Evolutionary conservation across 2,329 filamentous ascomycete species (phyloP).

Genomic region (Fusarium falciforme): DNA sequence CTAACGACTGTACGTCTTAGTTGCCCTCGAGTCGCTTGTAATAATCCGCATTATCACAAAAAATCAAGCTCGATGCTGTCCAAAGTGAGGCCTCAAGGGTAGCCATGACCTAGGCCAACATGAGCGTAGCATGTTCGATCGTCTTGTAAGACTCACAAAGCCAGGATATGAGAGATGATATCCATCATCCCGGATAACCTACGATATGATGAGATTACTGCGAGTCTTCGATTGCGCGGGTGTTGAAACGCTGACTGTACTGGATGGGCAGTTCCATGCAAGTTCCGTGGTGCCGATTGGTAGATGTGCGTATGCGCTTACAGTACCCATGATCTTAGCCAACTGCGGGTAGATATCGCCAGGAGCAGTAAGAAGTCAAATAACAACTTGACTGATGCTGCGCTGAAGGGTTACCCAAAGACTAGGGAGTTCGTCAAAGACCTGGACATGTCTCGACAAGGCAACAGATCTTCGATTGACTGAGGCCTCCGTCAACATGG

Average conservation of each 20-base stretch:
- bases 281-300: background rate
- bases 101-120: background rate
- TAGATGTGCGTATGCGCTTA: background rate
- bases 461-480: background rate
- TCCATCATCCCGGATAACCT: background rate
- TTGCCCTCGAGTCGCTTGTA: background rate
- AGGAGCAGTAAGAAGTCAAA: background rate
- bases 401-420: background rate
- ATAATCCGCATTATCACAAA: background rate
- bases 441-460: background rate
- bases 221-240: background rate
- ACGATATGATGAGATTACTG: background rate
- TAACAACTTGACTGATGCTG: background rate
- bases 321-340: background rate
- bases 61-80: background rate
- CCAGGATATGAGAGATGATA: background rate
- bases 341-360: background rate
- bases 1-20: no score
- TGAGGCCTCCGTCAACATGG: constrained; percentile 10
- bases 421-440: background rate
- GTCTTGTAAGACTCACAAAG: background rate
- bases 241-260: background rate
- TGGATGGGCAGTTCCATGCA: background rate
- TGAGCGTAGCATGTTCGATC: background rate
- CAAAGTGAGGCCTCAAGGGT: background rate